These are phyloP conservation scores for Metarhizium rileyi DNA, from an alignment of 2,329 filamentous ascomycete species.

Conservation along the genomic window DNA sequence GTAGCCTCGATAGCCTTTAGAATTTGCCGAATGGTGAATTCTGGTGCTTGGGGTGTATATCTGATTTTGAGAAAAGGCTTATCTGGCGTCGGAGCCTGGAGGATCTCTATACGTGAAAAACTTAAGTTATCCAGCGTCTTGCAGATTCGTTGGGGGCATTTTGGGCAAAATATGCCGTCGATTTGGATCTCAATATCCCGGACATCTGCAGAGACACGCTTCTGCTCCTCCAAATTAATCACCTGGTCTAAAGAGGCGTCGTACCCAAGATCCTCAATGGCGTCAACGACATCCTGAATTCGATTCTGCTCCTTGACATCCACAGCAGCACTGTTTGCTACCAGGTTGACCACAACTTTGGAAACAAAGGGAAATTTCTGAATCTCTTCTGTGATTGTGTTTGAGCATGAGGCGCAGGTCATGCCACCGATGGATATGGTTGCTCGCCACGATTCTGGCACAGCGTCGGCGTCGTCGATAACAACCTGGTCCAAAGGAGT, in stretches of 20 bases:
- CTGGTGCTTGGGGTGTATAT: constrained; percentile 59
- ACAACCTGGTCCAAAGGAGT: constrained; percentile 16
- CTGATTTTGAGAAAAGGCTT: constrained; percentile 59
- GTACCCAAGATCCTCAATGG: constrained; percentile 55
- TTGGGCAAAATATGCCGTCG: constrained; percentile 65
- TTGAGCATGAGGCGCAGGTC: constrained; percentile 62
- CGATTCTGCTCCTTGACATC: constrained; percentile 34
- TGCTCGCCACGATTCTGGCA: constrained; percentile 32
- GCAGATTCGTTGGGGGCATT: constrained; percentile 54
- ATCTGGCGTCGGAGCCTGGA: constrained; percentile 45
- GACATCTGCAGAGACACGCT: constrained; percentile 23
- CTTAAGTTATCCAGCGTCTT: constrained; percentile 44
- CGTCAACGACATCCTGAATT: constrained; percentile 28
- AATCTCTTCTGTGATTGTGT: constrained; percentile 51
- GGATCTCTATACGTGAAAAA: constrained; percentile 38
- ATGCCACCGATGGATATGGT: constrained; percentile 59
- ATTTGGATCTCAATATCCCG: constrained; percentile 56
- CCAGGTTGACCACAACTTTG: constrained; percentile 51
- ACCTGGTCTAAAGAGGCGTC: constrained; percentile 50
- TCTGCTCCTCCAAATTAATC: constrained; percentile 30
- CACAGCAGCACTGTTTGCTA: constrained; percentile 57
- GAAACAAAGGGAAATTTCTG: constrained; percentile 46
- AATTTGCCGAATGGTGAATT: constrained; percentile 67
- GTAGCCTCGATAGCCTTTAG: constrained; percentile 55
- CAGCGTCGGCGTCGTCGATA: constrained; percentile 9